Evolutionary conservation across 352 stramenopile genomes (phyloP), one percentile per base, ranked within the genome.

Genomic region (Globisporangium spinosum): DNA sequence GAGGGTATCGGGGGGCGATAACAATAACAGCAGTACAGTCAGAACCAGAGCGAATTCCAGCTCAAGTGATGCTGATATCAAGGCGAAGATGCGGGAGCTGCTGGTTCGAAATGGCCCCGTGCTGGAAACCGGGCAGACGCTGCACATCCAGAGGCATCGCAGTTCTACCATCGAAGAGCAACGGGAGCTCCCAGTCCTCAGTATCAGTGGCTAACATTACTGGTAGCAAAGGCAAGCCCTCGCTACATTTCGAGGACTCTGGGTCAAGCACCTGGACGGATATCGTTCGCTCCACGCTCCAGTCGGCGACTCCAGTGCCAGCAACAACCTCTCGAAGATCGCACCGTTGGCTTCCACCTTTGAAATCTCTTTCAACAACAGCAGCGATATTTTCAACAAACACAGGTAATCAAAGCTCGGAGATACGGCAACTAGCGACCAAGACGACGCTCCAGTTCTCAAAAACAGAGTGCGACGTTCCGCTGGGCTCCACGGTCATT

Each of bases 401-500:
- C 25, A 13, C 34, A 40, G 34, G 13, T 38, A 62, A 55, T 34
- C 45, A 47, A 34, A 67, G 40, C 35, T 80, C 77, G 12, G 59
- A 38, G 55, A 60, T 79, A 59, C 65, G 77, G 54, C 77, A 73
- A 27, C 38, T 83, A 2, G 7, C 25, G 23, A 13, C 53, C 0
- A 43, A 15, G 51, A 35, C 17, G 9, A 83, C 75, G 20, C 17
- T n/a, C 7, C 77, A 83, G 65, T 78, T 82, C 22, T 67, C 75
- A 12, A 34, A 54, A 25, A 75, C 67, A 58, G 72, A 70, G 10
- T 80, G 77, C 32, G 75, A 83, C 53, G 38, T 82, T 38, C 70
- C 70, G 8, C 53, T 83, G 38, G 82, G 75, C 45, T 81, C 77
- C 1, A 40, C 65, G 3, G 71, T 62, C 51, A 78, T 83, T 23